Evolutionary conservation across 306 rosid species (phyloP).

Genomic region (Crotalaria pallida): DNA sequence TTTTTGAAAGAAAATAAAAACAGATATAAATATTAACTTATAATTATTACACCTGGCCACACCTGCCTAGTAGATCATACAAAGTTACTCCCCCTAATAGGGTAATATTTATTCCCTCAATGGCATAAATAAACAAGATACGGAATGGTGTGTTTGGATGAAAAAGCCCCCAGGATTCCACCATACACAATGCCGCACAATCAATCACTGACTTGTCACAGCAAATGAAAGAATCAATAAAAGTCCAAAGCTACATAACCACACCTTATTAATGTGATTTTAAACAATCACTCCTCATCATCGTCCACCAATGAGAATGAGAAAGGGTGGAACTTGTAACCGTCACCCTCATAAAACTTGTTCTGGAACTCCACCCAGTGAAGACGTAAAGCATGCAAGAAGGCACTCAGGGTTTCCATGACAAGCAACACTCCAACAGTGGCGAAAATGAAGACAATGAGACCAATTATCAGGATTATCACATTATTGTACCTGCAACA

Average conservation of each 20-base stretch:
- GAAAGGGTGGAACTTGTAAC: constrained; percentile 74
- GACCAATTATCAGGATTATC: constrained; percentile 65
- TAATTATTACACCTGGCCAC: constrained; percentile 42
- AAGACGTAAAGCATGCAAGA: constrained; percentile 92
- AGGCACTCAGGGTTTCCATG: constrained; percentile 97
- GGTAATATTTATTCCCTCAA: constrained; percentile 22
- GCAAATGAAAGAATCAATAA: constrained; percentile 61
- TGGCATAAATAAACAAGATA: constrained; percentile 34
- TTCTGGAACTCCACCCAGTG: constrained; percentile 99
- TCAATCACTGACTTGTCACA: constrained; percentile 33
- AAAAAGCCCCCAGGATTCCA: constrained; percentile 30
- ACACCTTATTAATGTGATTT: constrained; percentile 14
- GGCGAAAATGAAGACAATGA: constrained; percentile 69
- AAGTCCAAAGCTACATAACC: constrained; percentile 44
- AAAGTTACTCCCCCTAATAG: constrained; percentile 34
- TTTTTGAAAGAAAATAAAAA: background rate
- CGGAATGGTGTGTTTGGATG: constrained; percentile 30
- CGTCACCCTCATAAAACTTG: constrained; percentile 92
- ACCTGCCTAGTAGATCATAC: constrained; percentile 25
- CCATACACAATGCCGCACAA: constrained; percentile 27
- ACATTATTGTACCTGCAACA: constrained; percentile 76
- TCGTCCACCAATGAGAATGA: constrained; percentile 56
- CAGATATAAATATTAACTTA: constrained; percentile 8
- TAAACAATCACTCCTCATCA: constrained; percentile 54
- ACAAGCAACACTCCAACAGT: constrained; percentile 86